Base-by-base conservation (phyloP, 225 moss, liverwort and hornwort species). In the Antitrichia curtipendula region DNA sequence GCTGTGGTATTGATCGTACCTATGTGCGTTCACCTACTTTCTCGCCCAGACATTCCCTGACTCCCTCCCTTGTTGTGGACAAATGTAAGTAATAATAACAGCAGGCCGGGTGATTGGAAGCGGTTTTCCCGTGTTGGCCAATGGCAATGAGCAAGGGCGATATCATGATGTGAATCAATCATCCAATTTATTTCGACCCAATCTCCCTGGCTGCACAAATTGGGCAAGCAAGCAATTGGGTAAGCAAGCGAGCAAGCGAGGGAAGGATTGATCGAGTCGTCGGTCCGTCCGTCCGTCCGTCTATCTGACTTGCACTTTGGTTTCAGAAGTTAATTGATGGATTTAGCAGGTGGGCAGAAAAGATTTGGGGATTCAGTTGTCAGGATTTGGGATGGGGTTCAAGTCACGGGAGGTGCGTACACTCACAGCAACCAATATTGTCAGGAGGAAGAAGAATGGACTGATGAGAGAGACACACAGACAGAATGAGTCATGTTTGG, bases 21-120 rank as follows among this genome's bases (percentile, higher is more conserved):
- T n/a, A n/a, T n/a, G n/a, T n/a, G n/a, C n/a, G 27, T 3, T 56
- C 85, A 85, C 85, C 85, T 34, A 85, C 49, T 85, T 88, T 31
- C 14, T 65, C 40, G 5, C 22, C 18, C 66, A 59, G 80, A 90
- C 87, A 90, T 90, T 87, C 90, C 84, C 90, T 90, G 90, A 53
- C 53, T 23, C 22, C 50, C 50, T 49, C 3, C 49, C 28, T 27
- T 38, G 74, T 13, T 14, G 28, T 15, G 28, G 9, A 7, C 15
- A 11, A 36, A 50, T 19, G 29, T 31, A n/a, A 6, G 45, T n/a
- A n/a, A n/a, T n/a, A n/a, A 45, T 6, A 45, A 45, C 45, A 45
- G 45, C 45, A n/a, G 45, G 45, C 45, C 45, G 5, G 45, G 61
- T 15, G 58, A n/a, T n/a, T n/a, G 43, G 59, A 12, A 9, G 59